Percentiles rank a stretch among this genome's conserved stretches.
These are phyloP conservation scores for Cladosporium velox DNA, from an alignment of 2,329 filamentous ascomycete genomes.

Conservation along the genomic window DNA sequence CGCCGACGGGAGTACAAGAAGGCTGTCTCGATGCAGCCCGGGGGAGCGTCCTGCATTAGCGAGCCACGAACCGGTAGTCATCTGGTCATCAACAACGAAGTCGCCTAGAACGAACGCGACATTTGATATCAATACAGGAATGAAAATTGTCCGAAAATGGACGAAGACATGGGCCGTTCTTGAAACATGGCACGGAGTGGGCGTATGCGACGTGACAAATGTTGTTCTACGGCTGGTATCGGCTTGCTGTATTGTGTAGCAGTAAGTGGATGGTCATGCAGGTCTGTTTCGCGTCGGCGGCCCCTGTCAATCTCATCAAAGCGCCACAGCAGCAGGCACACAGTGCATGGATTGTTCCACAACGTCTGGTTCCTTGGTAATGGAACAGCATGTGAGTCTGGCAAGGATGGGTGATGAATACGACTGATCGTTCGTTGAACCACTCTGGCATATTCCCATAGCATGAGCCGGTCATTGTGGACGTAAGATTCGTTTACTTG, in stretches of 20 bases:
- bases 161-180: neutral
- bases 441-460: neutral
- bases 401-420: neutral
- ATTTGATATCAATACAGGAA: neutral
- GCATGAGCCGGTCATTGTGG: neutral
- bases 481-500: neutral
- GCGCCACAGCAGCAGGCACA: slow-evolving; percentile 1
- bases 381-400: neutral
- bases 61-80: neutral
- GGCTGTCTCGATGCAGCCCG: slow-evolving; percentile 15
- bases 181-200: slow-evolving; percentile 2
- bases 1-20: slow-evolving; percentile 11
- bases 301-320: neutral
- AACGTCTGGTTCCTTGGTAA: neutral
- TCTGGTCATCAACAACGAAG: slow-evolving; percentile 1
- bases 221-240: neutral
- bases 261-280: neutral
- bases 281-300: neutral
- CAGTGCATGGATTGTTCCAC: neutral
- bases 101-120: neutral
- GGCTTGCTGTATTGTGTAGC: neutral
- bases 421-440: neutral
- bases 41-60: neutral
- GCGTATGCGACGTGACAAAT: neutral
- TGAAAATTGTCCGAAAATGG: neutral